Evolutionary conservation across 306 rosid genomes (phyloP), one percentile per base, ranked within the genome.

Genomic region (Elaeagnus macrophylla): DNA sequence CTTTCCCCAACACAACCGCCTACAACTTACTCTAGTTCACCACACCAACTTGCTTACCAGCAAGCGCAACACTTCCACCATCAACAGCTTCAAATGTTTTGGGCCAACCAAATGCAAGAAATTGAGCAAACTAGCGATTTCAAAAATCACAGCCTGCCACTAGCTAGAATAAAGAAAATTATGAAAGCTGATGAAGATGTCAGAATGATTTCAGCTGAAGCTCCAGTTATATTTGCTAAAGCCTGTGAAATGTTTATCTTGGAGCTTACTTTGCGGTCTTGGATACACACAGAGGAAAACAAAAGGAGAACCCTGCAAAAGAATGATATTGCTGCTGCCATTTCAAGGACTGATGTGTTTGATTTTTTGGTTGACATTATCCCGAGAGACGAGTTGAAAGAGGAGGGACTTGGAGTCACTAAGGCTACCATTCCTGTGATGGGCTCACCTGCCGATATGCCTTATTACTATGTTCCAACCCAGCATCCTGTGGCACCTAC

Each of bases 111-210:
- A 79, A 67, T 79, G 86, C 94, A 83, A 68, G 94, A 83, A 64
- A 72, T 87, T 13, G 79, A 79, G 62, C 81, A 81, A 60, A 75
- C 86, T 37, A 20, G 63, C 12, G 89, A 79, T 78, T 87, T 87
- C 57, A 81, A 77, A 75, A 83, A 75, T 54, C 89, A 79, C 55
- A 81, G 75, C 57, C 70, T 87, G 8, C 95, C 95, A 0, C 81
- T 83, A 39, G 84, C 83, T 38, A 76, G 89, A 39, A 87, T 87
- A 13, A 87, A 79, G 63, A 87, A 75, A 58, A 87, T 87, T 38
- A 83, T 87, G 95, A 87, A 79, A 73, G 94, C 86, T n/a, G 95
- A 86, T 66, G 93, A 81, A 79, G 95, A 86, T 63, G 95, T 86
- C 10, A 75, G 88, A 45, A 81, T 83, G 94, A 81, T 87, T 46